Percentiles rank a stretch among this genome's conserved stretches.
These are phyloP conservation scores for Plicaturopsis crispa DNA, from an alignment of 768 basidiomycete genomes.

Conservation along the genomic window DNA sequence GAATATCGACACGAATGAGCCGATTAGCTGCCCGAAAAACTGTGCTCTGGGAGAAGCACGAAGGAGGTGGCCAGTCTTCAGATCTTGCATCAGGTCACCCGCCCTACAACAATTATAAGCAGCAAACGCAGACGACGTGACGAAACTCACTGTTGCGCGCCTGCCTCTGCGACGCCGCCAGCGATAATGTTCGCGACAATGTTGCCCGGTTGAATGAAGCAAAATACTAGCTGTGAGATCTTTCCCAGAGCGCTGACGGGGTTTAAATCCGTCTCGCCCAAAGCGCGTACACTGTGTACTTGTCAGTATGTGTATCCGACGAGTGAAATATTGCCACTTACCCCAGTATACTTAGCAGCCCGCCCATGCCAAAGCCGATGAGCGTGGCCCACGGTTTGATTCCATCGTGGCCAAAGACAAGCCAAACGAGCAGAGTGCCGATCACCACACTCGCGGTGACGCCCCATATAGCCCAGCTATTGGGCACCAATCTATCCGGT, in stretches of 20 bases:
- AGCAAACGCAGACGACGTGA: not conserved
- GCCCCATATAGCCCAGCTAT: conserved; percentile 69
- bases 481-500: conserved; percentile 74
- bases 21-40: conserved; percentile 90
- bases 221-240: conserved; percentile 90
- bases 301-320: conserved; percentile 6
- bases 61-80: conserved; percentile 94
- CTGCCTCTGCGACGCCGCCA: conserved; percentile 93
- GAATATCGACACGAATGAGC: conserved; percentile 80
- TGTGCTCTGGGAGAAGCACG: conserved; percentile 89
- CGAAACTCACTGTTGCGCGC: conserved; percentile 74
- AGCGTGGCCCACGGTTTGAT: conserved; percentile 95
- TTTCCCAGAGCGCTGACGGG: conserved; percentile 92
- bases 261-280: conserved; percentile 94
- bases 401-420: conserved; percentile 84
- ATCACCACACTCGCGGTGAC: conserved; percentile 48
- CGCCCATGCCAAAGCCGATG: conserved; percentile 76
- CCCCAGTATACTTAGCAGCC: conserved; percentile 84
- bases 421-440: conserved; percentile 79
- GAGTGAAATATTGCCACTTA: conserved; percentile 23
- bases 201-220: conserved; percentile 90
- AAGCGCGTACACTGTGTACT: conserved; percentile 67
- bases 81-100: conserved; percentile 97
- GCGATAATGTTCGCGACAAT: conserved; percentile 98
- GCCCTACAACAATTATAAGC: conserved; percentile 42